These are phyloP conservation scores for Agaricales sp. DNA, from an alignment of 1,284 basidiomycete genomes.

Conservation along the genomic window DNA sequence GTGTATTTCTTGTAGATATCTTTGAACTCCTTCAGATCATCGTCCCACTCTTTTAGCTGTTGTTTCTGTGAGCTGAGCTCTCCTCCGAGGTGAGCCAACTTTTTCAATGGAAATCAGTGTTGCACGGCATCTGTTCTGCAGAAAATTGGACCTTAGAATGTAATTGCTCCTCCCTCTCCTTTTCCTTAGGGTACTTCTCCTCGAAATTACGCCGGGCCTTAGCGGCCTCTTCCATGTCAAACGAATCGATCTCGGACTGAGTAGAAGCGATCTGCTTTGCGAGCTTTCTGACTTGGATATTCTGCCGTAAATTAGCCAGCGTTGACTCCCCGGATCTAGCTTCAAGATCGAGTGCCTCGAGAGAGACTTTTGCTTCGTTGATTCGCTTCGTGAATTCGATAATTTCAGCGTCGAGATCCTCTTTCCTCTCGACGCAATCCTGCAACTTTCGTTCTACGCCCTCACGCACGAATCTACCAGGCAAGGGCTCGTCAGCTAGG, in stretches of 20 bases:
- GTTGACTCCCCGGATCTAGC: slow-evolving; percentile 65
- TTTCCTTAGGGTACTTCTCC: slow-evolving; percentile 64
- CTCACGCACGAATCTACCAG: slow-evolving; percentile 63
- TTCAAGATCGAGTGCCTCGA: slow-evolving; percentile 59
- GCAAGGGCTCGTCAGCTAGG: slow-evolving; percentile 3
- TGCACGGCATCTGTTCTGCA: background rate
- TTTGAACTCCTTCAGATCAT: slow-evolving; percentile 81
- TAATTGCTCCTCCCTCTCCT: slow-evolving; percentile 62
- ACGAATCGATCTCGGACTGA: slow-evolving; percentile 62
- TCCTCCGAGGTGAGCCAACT: slow-evolving; percentile 79
- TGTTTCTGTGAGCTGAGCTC: slow-evolving; percentile 71
- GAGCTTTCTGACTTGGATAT: slow-evolving; percentile 71
- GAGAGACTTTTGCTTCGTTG: slow-evolving; percentile 37
- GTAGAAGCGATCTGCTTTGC: slow-evolving; percentile 57
- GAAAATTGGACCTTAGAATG: slow-evolving; percentile 51
- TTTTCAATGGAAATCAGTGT: slow-evolving; percentile 2
- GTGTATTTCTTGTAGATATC: slow-evolving; percentile 81
- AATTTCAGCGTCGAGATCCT: slow-evolving; percentile 50
- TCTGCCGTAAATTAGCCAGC: slow-evolving; percentile 74
- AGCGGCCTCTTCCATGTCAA: slow-evolving; percentile 76
- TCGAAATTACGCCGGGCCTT: slow-evolving; percentile 79
- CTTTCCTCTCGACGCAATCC: slow-evolving; percentile 52
- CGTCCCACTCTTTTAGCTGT: slow-evolving; percentile 58
- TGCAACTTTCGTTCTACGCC: slow-evolving; percentile 54
- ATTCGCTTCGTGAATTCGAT: slow-evolving; percentile 29